Evolutionary conservation across 2,329 filamentous ascomycete genomes (phyloP).

Genomic region (Camillea tinctor): DNA sequence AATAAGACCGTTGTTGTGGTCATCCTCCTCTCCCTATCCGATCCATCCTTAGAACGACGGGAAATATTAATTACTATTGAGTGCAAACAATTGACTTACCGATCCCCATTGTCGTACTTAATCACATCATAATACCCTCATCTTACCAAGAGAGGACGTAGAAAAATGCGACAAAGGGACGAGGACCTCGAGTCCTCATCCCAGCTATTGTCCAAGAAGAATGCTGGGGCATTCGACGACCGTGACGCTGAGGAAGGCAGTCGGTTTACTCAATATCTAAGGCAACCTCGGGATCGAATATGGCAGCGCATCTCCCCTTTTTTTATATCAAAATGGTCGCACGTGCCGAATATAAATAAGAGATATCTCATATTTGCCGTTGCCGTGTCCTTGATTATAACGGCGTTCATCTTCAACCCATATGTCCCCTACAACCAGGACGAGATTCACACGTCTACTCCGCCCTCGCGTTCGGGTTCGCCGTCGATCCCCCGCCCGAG

Average conservation of each 20-base stretch:
- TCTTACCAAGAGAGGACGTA: not conserved
- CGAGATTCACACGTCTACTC: slow-evolving; percentile 12
- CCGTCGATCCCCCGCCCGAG: not conserved
- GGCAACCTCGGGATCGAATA: slow-evolving; percentile 10
- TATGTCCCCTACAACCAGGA: slow-evolving; percentile 21
- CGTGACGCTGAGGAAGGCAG: slow-evolving; percentile 16
- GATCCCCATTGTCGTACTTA: not conserved
- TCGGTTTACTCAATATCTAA: slow-evolving; percentile 13
- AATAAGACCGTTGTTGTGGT: not conserved
- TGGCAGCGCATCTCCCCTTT: slow-evolving; percentile 23
- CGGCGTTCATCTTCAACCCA: slow-evolving; percentile 26
- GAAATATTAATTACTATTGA: not conserved
- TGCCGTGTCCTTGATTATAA: slow-evolving; percentile 20
- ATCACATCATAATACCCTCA: not conserved
- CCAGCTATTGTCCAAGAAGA: slow-evolving; percentile 22
- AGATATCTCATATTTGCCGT: slow-evolving; percentile 22
- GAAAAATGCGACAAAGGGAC: slow-evolving; percentile 20
- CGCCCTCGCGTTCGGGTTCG: not conserved
- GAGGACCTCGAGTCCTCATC: slow-evolving; percentile 26
- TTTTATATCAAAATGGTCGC: slow-evolving; percentile 21
- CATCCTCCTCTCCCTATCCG: not conserved
- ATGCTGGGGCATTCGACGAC: slow-evolving; percentile 22
- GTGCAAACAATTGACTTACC: not conserved
- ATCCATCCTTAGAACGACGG: not conserved
- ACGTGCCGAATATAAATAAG: slow-evolving; percentile 22